Conservation (phyloP, 176 grass and related monocot species). For the Rhynchospora pubera region DNA sequence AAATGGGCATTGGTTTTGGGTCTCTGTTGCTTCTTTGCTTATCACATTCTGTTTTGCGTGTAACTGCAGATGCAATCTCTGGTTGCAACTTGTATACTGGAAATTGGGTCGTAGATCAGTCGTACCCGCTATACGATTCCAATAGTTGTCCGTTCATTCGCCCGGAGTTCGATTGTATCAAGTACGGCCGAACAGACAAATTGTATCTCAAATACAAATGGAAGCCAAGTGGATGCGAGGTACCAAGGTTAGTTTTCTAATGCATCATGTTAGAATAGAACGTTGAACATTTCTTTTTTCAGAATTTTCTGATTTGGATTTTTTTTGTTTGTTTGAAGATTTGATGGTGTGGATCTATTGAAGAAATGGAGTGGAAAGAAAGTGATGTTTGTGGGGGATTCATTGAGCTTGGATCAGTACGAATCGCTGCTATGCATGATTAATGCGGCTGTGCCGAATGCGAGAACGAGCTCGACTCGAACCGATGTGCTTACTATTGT, state of each 20-base stretch:
- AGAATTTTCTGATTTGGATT: background rate
- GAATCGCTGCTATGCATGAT: conserved; percentile 78
- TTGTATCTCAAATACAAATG: conserved; percentile 72
- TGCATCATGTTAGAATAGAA: background rate
- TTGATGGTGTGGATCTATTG: conserved; percentile 54
- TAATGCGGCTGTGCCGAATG: conserved; percentile 39
- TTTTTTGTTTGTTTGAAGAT: conserved; percentile 22
- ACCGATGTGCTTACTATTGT: conserved; percentile 25
- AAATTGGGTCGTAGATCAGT: conserved; percentile 59
- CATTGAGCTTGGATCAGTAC: conserved; percentile 78
- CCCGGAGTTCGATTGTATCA: conserved; percentile 67
- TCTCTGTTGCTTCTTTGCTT: conserved; percentile 22
- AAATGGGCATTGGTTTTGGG: conserved; percentile 5
- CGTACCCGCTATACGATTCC: conserved; percentile 77
- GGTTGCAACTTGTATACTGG: conserved; percentile 50
- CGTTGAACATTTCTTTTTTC: background rate
- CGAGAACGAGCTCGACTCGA: conserved; percentile 17
- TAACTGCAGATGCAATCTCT: background rate
- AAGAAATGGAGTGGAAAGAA: conserved; percentile 59
- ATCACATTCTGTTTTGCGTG: background rate
- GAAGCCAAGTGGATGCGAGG: conserved; percentile 51
- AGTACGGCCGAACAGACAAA: conserved; percentile 58
- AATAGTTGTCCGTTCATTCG: conserved; percentile 68
- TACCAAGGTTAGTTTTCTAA: conserved; percentile 37
- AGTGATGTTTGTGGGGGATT: conserved; percentile 93